phyloP scores from a whole-genome alignment of 2,329 filamentous ascomycete species.

The Dactylellina sp. region DNA sequence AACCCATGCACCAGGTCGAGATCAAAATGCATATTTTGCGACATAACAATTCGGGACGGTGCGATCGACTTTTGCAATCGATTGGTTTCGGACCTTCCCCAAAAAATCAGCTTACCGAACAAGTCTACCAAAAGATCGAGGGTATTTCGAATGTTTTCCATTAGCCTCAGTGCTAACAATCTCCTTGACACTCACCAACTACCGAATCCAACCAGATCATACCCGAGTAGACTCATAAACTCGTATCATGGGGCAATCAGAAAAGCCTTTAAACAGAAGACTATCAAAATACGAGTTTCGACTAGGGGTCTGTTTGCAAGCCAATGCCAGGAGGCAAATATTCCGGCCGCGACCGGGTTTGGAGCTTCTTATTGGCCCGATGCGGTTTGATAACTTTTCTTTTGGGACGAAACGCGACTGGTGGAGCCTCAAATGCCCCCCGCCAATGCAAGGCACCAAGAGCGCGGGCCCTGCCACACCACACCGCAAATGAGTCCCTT shows the following conservation, averaged over 20 bases:
- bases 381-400: conserved; percentile 7
- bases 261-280: conserved; percentile 4
- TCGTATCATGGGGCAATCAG: background rate
- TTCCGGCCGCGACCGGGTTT: conserved; percentile 9
- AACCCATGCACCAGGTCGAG: background rate
- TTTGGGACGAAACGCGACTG: conserved; percentile 25
- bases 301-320: conserved; percentile 29
- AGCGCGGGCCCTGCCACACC: conserved; percentile 5
- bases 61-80: conserved; percentile 2
- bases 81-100: conserved; percentile 24
- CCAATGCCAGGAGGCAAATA: conserved; percentile 11
- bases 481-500: conserved; percentile 10
- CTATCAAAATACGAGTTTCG: conserved; percentile 37
- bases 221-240: conserved; percentile 18
- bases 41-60: conserved; percentile 17
- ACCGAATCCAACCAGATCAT: conserved; percentile 12
- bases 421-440: conserved; percentile 27
- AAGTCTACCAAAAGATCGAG: background rate
- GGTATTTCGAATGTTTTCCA: background rate
- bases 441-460: conserved; percentile 50
- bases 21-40: background rate
- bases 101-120: background rate
- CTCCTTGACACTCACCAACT: conserved; percentile 20
- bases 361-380: conserved; percentile 25
- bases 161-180: background rate